Conservation (phyloP, 805 yeast species). For the Metschnikowia borealis region DNA sequence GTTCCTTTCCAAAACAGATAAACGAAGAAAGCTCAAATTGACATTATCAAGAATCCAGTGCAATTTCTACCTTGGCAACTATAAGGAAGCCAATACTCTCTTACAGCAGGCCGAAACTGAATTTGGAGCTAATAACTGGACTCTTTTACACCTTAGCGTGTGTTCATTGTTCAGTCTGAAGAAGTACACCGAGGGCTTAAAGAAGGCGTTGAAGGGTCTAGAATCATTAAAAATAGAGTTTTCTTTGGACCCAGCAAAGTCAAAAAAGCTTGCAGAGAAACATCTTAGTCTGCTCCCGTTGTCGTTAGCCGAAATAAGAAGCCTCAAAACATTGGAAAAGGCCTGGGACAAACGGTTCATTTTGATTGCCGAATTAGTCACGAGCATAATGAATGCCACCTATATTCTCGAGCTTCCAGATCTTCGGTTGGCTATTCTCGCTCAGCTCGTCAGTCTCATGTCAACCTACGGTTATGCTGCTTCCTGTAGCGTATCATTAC, state of each 20-base stretch:
- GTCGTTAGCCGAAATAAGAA: constrained; percentile 36
- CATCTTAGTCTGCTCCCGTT: constrained; percentile 32
- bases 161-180: constrained; percentile 33
- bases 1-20: constrained; percentile 20
- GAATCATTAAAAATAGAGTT: constrained; percentile 33
- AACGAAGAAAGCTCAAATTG: constrained; percentile 20
- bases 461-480: constrained; percentile 39
- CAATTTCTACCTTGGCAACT: constrained; percentile 25
- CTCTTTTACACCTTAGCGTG: constrained; percentile 34
- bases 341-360: constrained; percentile 25
- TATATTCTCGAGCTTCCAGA: constrained; percentile 22
- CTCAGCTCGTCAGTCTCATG: constrained; percentile 32
- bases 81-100: constrained; percentile 32
- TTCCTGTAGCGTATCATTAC: constrained; percentile 35
- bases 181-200: constrained; percentile 28
- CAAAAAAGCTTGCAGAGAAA: constrained; percentile 17
- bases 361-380: constrained; percentile 38
- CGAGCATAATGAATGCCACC: constrained; percentile 35
- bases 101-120: constrained; percentile 27
- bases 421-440: constrained; percentile 29
- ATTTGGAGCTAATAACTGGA: constrained; percentile 33
- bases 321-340: constrained; percentile 19
- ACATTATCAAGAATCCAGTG: constrained; percentile 33
- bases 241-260: constrained; percentile 23
- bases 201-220: constrained; percentile 33